Evolutionary conservation across 1,284 basidiomycete species (phyloP).

Genomic region (Sparassis latifolia): DNA sequence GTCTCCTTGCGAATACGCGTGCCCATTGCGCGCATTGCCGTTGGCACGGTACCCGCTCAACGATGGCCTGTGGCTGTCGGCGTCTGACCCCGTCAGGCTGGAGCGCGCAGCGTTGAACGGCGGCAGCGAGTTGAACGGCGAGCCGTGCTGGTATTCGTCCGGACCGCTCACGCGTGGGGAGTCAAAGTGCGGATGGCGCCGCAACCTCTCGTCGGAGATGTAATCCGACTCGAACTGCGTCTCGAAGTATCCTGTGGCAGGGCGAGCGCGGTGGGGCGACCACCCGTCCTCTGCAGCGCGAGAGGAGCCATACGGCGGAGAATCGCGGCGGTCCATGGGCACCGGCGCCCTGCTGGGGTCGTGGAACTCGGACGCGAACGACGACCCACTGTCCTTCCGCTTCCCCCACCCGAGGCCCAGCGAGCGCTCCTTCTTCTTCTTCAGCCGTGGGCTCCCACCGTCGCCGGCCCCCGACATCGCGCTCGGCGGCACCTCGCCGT

Average conservation of each 20-base stretch:
- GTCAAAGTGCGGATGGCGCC: slow-evolving; percentile 13
- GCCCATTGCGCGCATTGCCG: slow-evolving; percentile 7
- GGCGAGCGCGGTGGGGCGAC: slow-evolving; percentile 12
- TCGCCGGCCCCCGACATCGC: slow-evolving; percentile 8
- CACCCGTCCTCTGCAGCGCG: slow-evolving; percentile 13
- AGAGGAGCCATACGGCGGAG: slow-evolving; percentile 2
- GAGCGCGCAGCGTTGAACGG: slow-evolving; percentile 18
- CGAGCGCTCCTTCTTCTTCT: slow-evolving; percentile 43
- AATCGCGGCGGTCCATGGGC: slow-evolving; percentile 2
- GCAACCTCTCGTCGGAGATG: slow-evolving; percentile 19
- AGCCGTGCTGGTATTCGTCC: slow-evolving; percentile 14
- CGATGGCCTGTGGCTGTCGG: slow-evolving; percentile 30
- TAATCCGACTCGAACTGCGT: slow-evolving; percentile 34
- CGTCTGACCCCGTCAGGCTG: slow-evolving; percentile 16
- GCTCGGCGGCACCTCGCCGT: slow-evolving; percentile 15
- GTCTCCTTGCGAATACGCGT: slow-evolving; percentile 7
- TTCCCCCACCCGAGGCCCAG: slow-evolving; percentile 45
- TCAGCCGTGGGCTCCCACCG: slow-evolving; percentile 21
- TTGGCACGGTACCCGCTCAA: slow-evolving; percentile 27
- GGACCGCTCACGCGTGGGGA: slow-evolving; percentile 7
- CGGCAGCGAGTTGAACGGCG: slow-evolving; percentile 19
- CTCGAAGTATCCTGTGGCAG: slow-evolving; percentile 28
- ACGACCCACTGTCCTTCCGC: slow-evolving; percentile 43
- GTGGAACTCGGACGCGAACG: slow-evolving; percentile 36
- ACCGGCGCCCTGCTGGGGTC: slow-evolving; percentile 22